Evolutionary conservation across 129 eudicot species (phyloP), one percentile per base, ranked within the genome.

Genomic region (Flaveria ramosissima): DNA sequence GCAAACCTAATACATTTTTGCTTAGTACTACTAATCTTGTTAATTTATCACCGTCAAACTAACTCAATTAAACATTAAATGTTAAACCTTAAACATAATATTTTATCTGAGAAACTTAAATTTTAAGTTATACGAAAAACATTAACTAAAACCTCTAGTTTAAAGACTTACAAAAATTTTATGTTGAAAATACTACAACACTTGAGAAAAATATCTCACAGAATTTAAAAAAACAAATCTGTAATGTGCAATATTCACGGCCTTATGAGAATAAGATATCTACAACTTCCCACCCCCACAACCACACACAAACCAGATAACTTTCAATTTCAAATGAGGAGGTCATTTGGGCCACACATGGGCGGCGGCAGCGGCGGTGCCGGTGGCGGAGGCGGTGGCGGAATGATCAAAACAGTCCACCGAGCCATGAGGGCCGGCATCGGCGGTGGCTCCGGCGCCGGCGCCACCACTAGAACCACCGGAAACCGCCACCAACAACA

Each of bases 281-380:
- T 20, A 57, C 32, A 57, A 20, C 64, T 20, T 57, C 64, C 63
- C 64, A 9, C 13, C 1, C 23, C n/a, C n/a, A n/a, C n/a, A n/a
- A 21, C 9, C 63, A 56, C 63, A 41, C 53, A 19, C 27, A 26
- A 47, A 76, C 55, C 3, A 20, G 23, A 57, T 41, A 27, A 43
- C 5, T n/a, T n/a, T n/a, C n/a, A n/a, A n/a, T 68, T 12, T 9
- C 17, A 63, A 60, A 80, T 72, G 74, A 80, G 78, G 69, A 42
- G 83, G 24, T 65, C 83, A 12, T 72, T 80, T 52, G 83, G 78
- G 3, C 69, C 67, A 9, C 66, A 72, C 65, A 64, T 79, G 78
- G 83, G 83, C 13, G 64, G 78, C 52, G 77, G 81, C 12, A 30
- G 36, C 36, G 36, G 36, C 0, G 36, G 36, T 2, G 36, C 36